phyloP scores from a whole-genome alignment of 2,329 filamentous ascomycete genomes.

The Monosporascus sp. region DNA sequence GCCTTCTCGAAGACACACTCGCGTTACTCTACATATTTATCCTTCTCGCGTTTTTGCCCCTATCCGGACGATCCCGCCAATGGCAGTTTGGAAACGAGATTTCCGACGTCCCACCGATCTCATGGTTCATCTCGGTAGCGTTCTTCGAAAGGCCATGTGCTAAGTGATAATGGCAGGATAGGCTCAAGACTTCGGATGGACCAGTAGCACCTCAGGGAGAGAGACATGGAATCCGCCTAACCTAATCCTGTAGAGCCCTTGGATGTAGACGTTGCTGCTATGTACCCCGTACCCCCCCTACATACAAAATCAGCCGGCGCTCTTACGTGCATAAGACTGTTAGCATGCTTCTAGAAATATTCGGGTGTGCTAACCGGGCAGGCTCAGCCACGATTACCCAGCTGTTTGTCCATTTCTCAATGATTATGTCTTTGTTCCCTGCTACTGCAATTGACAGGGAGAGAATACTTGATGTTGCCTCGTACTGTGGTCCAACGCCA shows the following conservation, averaged over 20 bases:
- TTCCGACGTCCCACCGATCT: conserved; percentile 3
- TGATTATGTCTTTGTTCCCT: no score
- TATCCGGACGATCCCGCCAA: conserved; percentile 2
- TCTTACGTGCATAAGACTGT: conserved; percentile 2
- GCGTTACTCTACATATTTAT: neutral
- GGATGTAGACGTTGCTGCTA: no score
- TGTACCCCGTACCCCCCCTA: neutral
- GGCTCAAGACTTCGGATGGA: conserved; percentile 5
- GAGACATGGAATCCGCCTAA: neutral
- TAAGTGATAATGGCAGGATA: conserved; percentile 4
- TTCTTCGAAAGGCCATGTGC: neutral
- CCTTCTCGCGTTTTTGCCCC: neutral
- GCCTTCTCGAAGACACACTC: conserved; percentile 12
- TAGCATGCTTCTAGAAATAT: neutral
- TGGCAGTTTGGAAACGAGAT: neutral
- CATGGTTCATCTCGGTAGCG: conserved; percentile 8
- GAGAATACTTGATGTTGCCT: neutral
- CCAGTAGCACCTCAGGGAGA: neutral
- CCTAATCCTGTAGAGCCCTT: neutral
- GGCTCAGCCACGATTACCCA: neutral
- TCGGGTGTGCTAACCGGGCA: neutral
- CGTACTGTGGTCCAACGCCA: neutral
- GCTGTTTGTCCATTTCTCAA: neutral
- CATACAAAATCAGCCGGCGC: neutral
- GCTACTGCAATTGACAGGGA: no score